phyloP scores from a whole-genome alignment of 805 yeast species.

The Candida adriatica region DNA sequence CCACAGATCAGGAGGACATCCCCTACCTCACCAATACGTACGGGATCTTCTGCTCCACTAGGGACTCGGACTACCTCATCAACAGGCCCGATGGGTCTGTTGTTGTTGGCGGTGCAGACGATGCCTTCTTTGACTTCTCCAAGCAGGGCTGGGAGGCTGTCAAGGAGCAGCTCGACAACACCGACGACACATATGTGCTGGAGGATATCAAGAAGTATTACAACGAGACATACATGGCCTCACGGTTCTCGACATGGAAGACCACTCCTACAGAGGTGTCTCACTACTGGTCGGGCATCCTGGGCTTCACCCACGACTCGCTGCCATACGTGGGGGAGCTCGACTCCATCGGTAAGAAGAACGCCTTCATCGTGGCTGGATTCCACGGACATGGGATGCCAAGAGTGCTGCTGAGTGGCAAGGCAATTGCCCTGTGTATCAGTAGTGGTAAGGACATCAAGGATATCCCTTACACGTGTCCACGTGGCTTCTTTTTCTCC shows the following conservation, averaged over 20 bases:
- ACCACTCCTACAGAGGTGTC: slow-evolving; percentile 18
- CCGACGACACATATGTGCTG: slow-evolving; percentile 30
- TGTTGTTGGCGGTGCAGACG: slow-evolving; percentile 27
- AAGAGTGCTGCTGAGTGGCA: slow-evolving; percentile 32
- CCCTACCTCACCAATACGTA: slow-evolving; percentile 30
- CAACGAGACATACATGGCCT: slow-evolving; percentile 22
- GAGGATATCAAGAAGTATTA: slow-evolving; percentile 18
- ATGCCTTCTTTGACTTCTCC: slow-evolving; percentile 1
- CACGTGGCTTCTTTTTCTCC: slow-evolving; percentile 13
- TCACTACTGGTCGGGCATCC: slow-evolving; percentile 37
- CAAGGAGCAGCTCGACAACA: slow-evolving; percentile 17
- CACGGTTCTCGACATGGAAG: slow-evolving; percentile 27
- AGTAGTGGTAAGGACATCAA: slow-evolving; percentile 2
- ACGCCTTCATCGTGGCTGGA: slow-evolving; percentile 35
- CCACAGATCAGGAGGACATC: slow-evolving; percentile 16
- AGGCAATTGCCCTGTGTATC: slow-evolving; percentile 28
- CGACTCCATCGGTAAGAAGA: slow-evolving; percentile 16
- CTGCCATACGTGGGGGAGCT: slow-evolving; percentile 37
- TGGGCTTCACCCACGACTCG: slow-evolving; percentile 35
- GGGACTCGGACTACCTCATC: slow-evolving; percentile 28
- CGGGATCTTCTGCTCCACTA: slow-evolving; percentile 20
- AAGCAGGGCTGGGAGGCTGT: slow-evolving; percentile 2
- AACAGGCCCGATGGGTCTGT: slow-evolving; percentile 32
- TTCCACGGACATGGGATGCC: slow-evolving; percentile 48
- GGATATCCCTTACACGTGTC: slow-evolving; percentile 8